Evolutionary conservation across 2,329 filamentous ascomycete species (phyloP).

Genomic region (Calonectria pseudoturangicola): DNA sequence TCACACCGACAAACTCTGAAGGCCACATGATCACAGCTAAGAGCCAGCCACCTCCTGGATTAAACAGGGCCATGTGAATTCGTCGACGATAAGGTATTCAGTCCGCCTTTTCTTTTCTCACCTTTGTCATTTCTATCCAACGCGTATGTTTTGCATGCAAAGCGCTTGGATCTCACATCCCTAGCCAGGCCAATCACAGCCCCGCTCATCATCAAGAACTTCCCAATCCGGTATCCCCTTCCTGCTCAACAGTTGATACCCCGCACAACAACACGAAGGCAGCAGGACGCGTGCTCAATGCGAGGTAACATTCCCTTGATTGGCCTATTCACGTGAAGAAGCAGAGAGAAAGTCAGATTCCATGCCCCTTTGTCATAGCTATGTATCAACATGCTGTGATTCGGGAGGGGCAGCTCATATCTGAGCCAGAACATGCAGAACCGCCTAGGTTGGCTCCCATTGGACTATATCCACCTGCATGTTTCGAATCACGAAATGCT

Average conservation of each 20-base stretch:
- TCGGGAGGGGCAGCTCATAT: not conserved
- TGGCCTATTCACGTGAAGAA: not conserved
- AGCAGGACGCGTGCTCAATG: constrained; percentile 5
- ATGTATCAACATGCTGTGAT: not conserved
- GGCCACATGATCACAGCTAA: constrained; percentile 19
- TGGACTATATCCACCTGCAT: not conserved
- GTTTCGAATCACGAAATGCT: no score
- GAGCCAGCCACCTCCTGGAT: constrained; percentile 19
- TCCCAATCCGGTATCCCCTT: constrained; percentile 14
- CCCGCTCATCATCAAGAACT: constrained; percentile 14
- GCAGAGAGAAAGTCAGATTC: constrained; percentile 1
- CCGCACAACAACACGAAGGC: constrained; percentile 11
- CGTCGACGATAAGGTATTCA: no score
- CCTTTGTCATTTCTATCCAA: not conserved
- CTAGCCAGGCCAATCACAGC: constrained; percentile 19
- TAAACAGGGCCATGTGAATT: not conserved
- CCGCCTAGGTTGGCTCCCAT: not conserved
- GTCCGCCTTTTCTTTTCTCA: not conserved
- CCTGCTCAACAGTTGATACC: constrained; percentile 5
- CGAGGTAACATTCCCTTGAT: constrained; percentile 3
- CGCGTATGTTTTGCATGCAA: not conserved
- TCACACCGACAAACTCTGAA: constrained; percentile 24
- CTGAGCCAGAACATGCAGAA: not conserved
- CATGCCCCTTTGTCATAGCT: constrained; percentile 14
- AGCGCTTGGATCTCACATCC: constrained; percentile 14